A percentile compares a stretch with the other conserved stretches of the same genome.
Evolutionary conservation across 78 protist genomes (phyloP).

Genomic region (Dictyostelium purpureum): DNA sequence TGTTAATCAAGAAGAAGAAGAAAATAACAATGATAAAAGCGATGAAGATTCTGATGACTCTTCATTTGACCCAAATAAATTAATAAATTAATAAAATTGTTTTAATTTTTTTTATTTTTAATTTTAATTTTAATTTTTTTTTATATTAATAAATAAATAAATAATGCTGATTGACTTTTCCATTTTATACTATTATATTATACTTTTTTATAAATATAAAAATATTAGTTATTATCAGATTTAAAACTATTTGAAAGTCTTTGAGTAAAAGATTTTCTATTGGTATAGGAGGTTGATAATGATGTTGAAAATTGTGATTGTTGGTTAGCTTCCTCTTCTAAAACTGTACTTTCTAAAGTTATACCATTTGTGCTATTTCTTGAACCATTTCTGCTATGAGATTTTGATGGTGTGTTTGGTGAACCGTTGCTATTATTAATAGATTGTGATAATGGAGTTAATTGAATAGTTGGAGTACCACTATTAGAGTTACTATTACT

Average conservation of each 20-base stretch:
- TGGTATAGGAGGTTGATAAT: not conserved
- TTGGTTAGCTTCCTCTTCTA: not conserved
- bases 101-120: not conserved
- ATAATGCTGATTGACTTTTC: not conserved
- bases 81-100: not conserved
- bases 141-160: not conserved
- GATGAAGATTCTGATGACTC: not conserved
- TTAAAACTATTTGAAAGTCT: conserved; percentile 33
- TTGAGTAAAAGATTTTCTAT: conserved; percentile 57
- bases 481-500: not conserved
- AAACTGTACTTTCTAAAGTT: not conserved
- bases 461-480: not conserved
- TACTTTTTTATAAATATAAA: no score
- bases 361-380: conserved; percentile 1
- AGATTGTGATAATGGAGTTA: not conserved
- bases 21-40: not conserved
- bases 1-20: not conserved
- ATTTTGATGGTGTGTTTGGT: not conserved
- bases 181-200: not conserved
- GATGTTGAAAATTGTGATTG: not conserved
- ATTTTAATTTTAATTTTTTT: not conserved
- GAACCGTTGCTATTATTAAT: not conserved
- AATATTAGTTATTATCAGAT: no score
- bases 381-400: not conserved
- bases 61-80: not conserved